Evolutionary conservation across 2,329 filamentous ascomycete species (phyloP).

Genomic region (Diaporthe amygdali): DNA sequence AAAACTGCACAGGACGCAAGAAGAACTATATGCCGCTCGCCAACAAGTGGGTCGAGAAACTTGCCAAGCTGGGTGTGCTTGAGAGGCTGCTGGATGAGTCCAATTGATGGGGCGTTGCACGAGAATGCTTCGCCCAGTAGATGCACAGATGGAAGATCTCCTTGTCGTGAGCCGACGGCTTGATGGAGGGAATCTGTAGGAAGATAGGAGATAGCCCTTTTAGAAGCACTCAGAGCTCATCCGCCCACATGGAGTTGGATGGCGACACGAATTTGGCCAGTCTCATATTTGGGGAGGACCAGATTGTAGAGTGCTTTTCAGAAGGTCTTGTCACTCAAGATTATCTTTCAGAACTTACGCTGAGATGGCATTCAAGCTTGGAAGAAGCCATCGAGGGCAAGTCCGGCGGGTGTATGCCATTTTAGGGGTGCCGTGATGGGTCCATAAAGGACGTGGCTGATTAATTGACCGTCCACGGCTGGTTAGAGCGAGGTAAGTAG

Average conservation of each 20-base stretch:
- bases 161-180: too few species aligned
- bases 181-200: neutral
- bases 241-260: neutral
- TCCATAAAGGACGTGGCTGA: too few species aligned
- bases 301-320: too few species aligned
- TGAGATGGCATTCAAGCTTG: neutral
- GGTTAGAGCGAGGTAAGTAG: too few species aligned
- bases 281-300: neutral
- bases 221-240: neutral
- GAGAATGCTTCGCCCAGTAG: too few species aligned
- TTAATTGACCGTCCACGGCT: too few species aligned
- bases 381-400: neutral
- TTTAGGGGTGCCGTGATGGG: too few species aligned
- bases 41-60: conserved; percentile 69
- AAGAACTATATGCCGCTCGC: conserved; percentile 75
- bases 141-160: too few species aligned
- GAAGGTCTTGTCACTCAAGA: too few species aligned
- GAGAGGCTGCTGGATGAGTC: conserved; percentile 40
- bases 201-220: neutral
- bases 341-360: neutral
- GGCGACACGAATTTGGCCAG: neutral
- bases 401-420: neutral
- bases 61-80: conserved; percentile 71
- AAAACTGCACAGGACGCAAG: conserved; percentile 59
- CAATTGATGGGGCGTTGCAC: neutral